Percentiles rank a stretch among this genome's conserved stretches.
phyloP scores from a whole-genome alignment of 306 rosid genomes.

The Inga oerstediana region DNA sequence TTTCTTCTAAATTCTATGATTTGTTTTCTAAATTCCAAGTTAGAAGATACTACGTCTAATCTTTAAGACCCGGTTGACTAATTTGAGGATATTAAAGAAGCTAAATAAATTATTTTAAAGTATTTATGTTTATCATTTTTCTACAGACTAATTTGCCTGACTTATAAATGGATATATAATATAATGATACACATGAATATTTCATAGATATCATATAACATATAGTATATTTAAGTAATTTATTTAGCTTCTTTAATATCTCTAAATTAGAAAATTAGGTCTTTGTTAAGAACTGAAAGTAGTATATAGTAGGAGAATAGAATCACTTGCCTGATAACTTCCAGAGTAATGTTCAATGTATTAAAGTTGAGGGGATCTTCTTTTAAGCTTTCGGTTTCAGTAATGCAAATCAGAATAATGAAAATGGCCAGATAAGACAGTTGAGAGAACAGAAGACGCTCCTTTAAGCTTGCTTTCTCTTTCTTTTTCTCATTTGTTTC shows the following conservation, averaged over 20 bases:
- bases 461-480: conserved; percentile 19
- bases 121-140: too few species aligned
- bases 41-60: background rate
- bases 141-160: too few species aligned
- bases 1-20: background rate
- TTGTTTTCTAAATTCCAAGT: background rate
- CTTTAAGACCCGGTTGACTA: too few species aligned
- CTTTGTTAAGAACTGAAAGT: too few species aligned
- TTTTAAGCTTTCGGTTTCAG: conserved; percentile 60
- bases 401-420: conserved; percentile 63
- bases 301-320: background rate
- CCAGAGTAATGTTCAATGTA: conserved; percentile 55
- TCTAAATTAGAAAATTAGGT: too few species aligned
- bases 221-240: too few species aligned
- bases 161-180: too few species aligned
- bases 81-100: too few species aligned
- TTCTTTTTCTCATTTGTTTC: background rate
- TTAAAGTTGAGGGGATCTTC: conserved; percentile 68
- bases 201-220: too few species aligned
- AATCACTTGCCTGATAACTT: conserved; percentile 53
- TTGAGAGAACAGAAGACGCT: conserved; percentile 50
- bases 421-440: conserved; percentile 53
- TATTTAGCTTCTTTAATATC: too few species aligned
- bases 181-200: too few species aligned
- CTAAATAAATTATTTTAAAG: too few species aligned